phyloP scores from a whole-genome alignment of 345 rosid genomes.

The Sisymbrium irio region DNA sequence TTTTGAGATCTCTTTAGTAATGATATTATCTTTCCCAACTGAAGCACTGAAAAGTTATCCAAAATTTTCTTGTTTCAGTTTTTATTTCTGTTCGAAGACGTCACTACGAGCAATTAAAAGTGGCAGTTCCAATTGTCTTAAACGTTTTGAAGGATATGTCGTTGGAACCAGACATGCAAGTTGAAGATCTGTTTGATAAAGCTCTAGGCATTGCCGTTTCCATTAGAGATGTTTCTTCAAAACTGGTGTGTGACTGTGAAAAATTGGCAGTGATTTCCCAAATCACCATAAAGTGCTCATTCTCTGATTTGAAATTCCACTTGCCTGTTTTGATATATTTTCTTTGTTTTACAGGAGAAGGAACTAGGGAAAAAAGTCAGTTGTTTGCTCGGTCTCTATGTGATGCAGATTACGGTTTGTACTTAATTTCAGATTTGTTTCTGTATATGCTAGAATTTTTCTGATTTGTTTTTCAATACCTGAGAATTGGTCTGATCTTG shows the following conservation, averaged over 20 bases:
- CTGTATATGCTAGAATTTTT: neutral
- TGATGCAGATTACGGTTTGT: constrained; percentile 72
- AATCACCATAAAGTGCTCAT: constrained; percentile 15
- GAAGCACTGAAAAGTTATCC: constrained; percentile 18
- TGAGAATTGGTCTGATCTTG: constrained; percentile 32
- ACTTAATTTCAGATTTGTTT: constrained; percentile 23
- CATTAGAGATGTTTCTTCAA: constrained; percentile 46
- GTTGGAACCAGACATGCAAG: constrained; percentile 40
- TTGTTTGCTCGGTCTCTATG: constrained; percentile 68
- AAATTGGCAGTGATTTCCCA: constrained; percentile 3
- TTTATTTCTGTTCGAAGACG: constrained; percentile 59
- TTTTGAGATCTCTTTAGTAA: neutral
- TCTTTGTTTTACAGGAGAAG: constrained; percentile 50
- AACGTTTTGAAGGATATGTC: constrained; percentile 50
- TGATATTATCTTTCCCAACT: neutral
- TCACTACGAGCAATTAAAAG: constrained; percentile 75
- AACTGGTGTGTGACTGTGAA: constrained; percentile 53
- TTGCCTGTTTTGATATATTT: constrained; percentile 14
- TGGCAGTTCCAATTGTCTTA: constrained; percentile 59
- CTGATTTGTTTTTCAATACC: constrained; percentile 7
- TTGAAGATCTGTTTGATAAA: constrained; percentile 48
- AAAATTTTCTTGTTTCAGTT: constrained; percentile 46
- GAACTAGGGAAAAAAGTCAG: constrained; percentile 49
- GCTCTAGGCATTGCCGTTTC: constrained; percentile 64
- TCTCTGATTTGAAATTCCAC: constrained; percentile 4